Evolutionary conservation across 768 basidiomycete species (phyloP).

Genomic region (Pulveroboletus ravenelii): DNA sequence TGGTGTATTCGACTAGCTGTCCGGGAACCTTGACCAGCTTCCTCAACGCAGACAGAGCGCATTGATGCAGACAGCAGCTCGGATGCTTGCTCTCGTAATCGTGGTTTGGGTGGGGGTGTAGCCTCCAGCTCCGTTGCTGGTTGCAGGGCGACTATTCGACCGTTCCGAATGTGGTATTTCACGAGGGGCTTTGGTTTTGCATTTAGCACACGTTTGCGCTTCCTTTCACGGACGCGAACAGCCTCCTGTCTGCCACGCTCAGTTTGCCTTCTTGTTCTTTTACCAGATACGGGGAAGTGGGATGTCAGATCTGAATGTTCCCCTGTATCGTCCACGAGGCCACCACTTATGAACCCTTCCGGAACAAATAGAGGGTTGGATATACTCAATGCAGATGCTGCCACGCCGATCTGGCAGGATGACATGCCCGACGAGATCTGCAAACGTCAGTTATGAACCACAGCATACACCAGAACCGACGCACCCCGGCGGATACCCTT

Average conservation of each 20-base stretch:
- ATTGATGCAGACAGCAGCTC: background rate
- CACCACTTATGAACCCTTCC: background rate
- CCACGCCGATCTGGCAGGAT: background rate
- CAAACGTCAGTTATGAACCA: background rate
- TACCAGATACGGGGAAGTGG: background rate
- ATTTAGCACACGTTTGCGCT: background rate
- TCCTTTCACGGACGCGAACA: background rate
- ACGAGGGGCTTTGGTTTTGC: background rate
- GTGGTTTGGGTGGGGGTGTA: background rate
- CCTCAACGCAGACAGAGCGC: background rate
- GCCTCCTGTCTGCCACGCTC: background rate
- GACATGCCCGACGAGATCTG: background rate
- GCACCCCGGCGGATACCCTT: background rate
- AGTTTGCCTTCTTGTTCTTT: background rate
- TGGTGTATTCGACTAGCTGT: background rate
- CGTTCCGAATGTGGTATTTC: constrained; percentile 14
- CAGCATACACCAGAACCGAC: background rate
- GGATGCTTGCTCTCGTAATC: background rate
- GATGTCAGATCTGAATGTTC: background rate
- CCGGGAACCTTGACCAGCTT: background rate
- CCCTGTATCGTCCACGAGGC: too few relatives aligned
- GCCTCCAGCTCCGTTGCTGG: background rate
- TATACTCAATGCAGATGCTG: background rate
- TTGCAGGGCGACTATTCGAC: constrained; percentile 10
- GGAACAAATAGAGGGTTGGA: background rate